Evolutionary conservation across 2,329 filamentous ascomycete species (phyloP), one percentile per base, ranked within the genome.

Genomic region (Fusarium sp.): DNA sequence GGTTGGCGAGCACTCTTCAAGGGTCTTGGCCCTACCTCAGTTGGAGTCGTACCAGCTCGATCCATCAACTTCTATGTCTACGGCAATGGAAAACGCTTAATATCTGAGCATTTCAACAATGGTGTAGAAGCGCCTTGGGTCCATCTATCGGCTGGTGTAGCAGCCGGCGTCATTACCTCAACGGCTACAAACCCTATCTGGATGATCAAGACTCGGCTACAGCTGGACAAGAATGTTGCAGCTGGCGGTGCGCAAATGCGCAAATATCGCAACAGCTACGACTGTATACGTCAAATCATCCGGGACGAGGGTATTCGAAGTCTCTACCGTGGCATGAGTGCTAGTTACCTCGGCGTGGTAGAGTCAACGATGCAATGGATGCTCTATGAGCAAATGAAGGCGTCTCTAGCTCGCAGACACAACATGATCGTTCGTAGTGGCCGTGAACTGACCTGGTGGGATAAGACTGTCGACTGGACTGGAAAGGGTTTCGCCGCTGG

Each of bases 131-230:
- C 90, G 20, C 88, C 92, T 2, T 92, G 90, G 86, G 91, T 97
- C 16, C 94, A 97, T 80, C 86, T 97, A 14, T 85, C 89, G 51
- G 91, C 94, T 3, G 95, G 93, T 10, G 90, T 93, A 3, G 86
- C 88, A 22, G 95, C 95, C 2, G 95, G 95, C 5, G 89, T 98
- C 47, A 91, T 92, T 12, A 98, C 95, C 0, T 93, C 93, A 51
- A 98, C 95, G 2, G 93, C 92, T 28, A 98, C 95, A 41, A 98
- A 98, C 82, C 95, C 95, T 4, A 97, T 98, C 78, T 98, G 95
- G 95, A 89, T 98, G 71, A 91, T 98, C 79, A 98, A 98, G 87
- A 98, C 95, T 44, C 88, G 95, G 36, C 81, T 98, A 76, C 95
- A 98, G 83, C 89, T 98, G 38, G 95, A 98, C 85, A 97, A 95